Percentiles rank a stretch among this genome's conserved stretches.
These are phyloP conservation scores for Psilocybe tampanensis DNA, from an alignment of 768 basidiomycete species.

Conservation along the genomic window DNA sequence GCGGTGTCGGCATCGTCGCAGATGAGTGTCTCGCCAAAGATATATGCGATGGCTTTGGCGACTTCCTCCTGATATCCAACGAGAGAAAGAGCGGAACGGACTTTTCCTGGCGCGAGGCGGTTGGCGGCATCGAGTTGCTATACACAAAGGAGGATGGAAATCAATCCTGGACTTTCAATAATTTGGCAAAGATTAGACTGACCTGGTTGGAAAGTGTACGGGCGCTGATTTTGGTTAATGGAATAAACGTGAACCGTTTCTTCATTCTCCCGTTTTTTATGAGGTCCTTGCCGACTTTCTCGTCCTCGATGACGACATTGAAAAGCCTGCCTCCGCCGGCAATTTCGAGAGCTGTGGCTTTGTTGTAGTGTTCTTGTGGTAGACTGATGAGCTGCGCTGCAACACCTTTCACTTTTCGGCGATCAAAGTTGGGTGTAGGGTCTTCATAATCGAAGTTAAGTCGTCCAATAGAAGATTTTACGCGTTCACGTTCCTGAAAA, in stretches of 20 bases:
- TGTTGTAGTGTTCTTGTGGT: conserved; percentile 66
- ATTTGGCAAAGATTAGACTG: no score
- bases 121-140: conserved; percentile 81
- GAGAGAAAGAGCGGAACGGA: conserved; percentile 84
- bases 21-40: conserved; percentile 91
- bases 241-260: conserved; percentile 92
- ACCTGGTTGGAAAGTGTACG: conserved; percentile 37
- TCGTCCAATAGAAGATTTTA: conserved; percentile 62
- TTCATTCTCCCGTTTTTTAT: conserved; percentile 73
- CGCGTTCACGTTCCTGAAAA: conserved; percentile 63
- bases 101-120: conserved; percentile 76
- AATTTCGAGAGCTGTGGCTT: conserved; percentile 91
- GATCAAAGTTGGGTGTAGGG: conserved; percentile 82
- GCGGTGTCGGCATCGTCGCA: conserved; percentile 89
- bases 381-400: conserved; percentile 89
- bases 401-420: conserved; percentile 85
- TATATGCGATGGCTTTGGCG: conserved; percentile 86
- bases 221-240: conserved; percentile 86
- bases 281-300: conserved; percentile 83
- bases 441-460: conserved; percentile 84
- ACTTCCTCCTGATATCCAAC: conserved; percentile 84
- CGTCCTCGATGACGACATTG: conserved; percentile 93
- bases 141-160: background rate
- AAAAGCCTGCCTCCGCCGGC: conserved; percentile 88
- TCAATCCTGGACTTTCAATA: no score